These are phyloP conservation scores for Amanita subjunquillea DNA, from an alignment of 768 basidiomycete species.

Conservation along the genomic window DNA sequence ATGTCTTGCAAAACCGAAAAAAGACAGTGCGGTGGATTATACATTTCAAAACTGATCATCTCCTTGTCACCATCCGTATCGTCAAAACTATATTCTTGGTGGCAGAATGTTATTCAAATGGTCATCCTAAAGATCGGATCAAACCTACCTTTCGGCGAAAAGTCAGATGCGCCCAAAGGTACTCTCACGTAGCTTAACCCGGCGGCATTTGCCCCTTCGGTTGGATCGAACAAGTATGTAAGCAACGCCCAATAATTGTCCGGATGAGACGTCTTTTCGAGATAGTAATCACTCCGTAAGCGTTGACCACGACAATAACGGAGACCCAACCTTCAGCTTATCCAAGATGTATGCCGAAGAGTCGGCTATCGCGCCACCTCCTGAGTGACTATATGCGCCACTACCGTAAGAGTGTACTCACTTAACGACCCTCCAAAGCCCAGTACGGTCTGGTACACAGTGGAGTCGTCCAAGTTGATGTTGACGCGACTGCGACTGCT, in stretches of 20 bases:
- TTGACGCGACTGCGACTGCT: slow-evolving; percentile 41
- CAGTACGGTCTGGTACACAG: slow-evolving; percentile 46
- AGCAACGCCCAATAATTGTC: slow-evolving; percentile 52
- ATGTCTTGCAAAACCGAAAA: slow-evolving; percentile 60
- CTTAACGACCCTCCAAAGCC: slow-evolving; percentile 65
- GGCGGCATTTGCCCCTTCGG: slow-evolving; percentile 50
- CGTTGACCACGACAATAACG: neutral
- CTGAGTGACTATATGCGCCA: neutral
- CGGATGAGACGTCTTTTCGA: slow-evolving; percentile 33
- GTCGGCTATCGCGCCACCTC: slow-evolving; percentile 38
- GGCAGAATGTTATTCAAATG: neutral
- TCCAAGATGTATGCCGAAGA: slow-evolving; percentile 53
- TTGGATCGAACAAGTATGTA: slow-evolving; percentile 48
- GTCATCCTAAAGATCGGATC: neutral
- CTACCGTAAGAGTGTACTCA: slow-evolving; percentile 15
- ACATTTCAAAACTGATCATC: slow-evolving; percentile 46
- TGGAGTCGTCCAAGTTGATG: slow-evolving; percentile 49
- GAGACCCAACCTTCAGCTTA: slow-evolving; percentile 47
- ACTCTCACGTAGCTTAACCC: slow-evolving; percentile 62
- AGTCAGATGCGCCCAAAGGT: slow-evolving; percentile 65
- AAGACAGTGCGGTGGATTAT: slow-evolving; percentile 49
- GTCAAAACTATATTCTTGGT: slow-evolving; percentile 52
- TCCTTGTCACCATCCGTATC: slow-evolving; percentile 49
- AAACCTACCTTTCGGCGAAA: slow-evolving; percentile 40
- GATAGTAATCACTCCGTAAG: neutral